These are phyloP conservation scores for Aspergillus clavatus DNA, from an alignment of 2,329 filamentous ascomycete genomes.

Conservation along the genomic window DNA sequence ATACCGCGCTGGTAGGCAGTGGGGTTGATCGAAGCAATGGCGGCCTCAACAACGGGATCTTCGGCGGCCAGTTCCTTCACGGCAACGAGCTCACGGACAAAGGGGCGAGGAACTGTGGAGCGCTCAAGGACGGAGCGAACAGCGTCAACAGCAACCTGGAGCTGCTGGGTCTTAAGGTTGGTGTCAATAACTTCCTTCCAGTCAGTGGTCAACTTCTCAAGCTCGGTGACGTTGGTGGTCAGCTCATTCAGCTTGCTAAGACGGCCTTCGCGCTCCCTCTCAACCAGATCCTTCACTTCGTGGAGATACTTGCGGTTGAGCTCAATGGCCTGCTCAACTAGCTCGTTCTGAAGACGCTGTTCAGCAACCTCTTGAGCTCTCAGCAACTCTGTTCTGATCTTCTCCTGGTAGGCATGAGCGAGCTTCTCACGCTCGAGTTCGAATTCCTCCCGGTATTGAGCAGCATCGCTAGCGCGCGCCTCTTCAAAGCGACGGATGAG, in stretches of 20 bases:
- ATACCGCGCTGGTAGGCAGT: constrained; percentile 89
- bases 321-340: constrained; percentile 83
- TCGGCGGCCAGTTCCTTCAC: constrained; percentile 86
- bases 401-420: constrained; percentile 70
- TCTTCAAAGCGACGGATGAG: constrained; percentile 83
- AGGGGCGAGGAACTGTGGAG: constrained; percentile 69
- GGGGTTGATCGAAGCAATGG: constrained; percentile 95
- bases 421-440: constrained; percentile 80
- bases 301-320: constrained; percentile 79
- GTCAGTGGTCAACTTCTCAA: constrained; percentile 79
- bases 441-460: constrained; percentile 80
- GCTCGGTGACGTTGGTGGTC: constrained; percentile 68
- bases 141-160: constrained; percentile 92
- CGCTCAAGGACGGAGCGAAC: constrained; percentile 79
- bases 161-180: constrained; percentile 90
- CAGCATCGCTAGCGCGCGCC: constrained; percentile 75
- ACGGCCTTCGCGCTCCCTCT: constrained; percentile 80
- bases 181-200: constrained; percentile 89
- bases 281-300: constrained; percentile 75
- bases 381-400: constrained; percentile 72
- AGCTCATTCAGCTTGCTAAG: constrained; percentile 82
- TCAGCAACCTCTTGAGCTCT: constrained; percentile 76
- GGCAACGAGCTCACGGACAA: constrained; percentile 86
- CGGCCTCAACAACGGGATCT: constrained; percentile 82
- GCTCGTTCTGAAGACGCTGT: constrained; percentile 74